Base-by-base conservation (phyloP, 495 filamentous ascomycete species). In the Penicillium tannophilum region DNA sequence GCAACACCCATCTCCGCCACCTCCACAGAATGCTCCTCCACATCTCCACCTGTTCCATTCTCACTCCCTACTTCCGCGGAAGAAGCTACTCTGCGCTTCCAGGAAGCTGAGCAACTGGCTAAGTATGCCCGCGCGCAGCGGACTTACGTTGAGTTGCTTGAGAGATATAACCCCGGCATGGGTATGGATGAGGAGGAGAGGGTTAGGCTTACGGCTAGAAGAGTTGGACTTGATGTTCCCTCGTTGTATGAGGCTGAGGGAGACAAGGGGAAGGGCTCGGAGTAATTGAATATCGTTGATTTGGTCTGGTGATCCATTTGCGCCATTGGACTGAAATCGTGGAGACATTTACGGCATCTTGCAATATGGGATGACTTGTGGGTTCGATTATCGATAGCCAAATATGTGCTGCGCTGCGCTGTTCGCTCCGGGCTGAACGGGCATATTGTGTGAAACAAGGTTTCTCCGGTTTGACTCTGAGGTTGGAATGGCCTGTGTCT, bases 131-230 rank as follows among this genome's bases (percentile, higher is more conserved):
- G 83, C 52, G 90, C 93, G 36, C 94, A 98, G 74, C 78, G 93
- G 17, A 82, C 82, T 71, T 97, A 98, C 66, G 81, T 82, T 7
- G 85, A 83, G 42, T 72, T 97, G 36, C 59, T 98, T 24, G 93
- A 97, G 70, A 81, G 91, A 64, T 98, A 98, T 74, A 98, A 98
- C 69, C 92, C 93, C 7, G 90, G 91, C 6, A 88, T 92, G 85
- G 76, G 76, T 47, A 86, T 93, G 85, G 85, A 88, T 63, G 87
- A 94, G 73, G 91, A 95, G 74, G 92, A 95, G 77, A 79, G 86
- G 60, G 86, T 97, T 42, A 67, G 90, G 56, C 76, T 97, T 79
- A 90, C 90, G 58, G 93, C 94, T 14, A 78, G 90, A 73, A 83
- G 90, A 72, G 91, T 97, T 46, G 94, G 93, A 26, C 88, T 96